phyloP scores from a whole-genome alignment of 2,329 filamentous ascomycete species.

The Hymenoscyphus repandus region DNA sequence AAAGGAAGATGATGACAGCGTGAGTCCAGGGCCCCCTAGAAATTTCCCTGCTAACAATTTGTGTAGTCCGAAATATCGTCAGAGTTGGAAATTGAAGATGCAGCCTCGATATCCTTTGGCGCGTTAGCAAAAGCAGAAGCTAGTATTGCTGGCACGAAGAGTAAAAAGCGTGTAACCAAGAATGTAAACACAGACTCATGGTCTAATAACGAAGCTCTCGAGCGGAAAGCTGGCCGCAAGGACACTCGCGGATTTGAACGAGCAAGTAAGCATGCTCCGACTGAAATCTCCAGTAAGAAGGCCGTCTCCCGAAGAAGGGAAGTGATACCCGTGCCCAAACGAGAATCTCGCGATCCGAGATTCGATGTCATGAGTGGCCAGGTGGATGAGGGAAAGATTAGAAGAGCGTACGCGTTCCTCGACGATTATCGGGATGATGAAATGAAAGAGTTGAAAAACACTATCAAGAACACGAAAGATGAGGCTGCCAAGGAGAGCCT shows the following conservation, averaged over 20 bases:
- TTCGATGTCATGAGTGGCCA: slow-evolving; percentile 65
- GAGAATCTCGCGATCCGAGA: slow-evolving; percentile 70
- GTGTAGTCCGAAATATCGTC: slow-evolving; percentile 5
- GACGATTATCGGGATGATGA: slow-evolving; percentile 82
- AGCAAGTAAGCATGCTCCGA: slow-evolving; percentile 82
- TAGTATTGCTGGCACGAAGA: slow-evolving; percentile 41
- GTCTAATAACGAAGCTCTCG: slow-evolving; percentile 37
- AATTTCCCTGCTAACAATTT: background rate
- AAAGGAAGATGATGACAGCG: slow-evolving; percentile 1
- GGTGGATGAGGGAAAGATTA: slow-evolving; percentile 53
- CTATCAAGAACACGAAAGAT: slow-evolving; percentile 66
- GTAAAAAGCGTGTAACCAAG: slow-evolving; percentile 31
- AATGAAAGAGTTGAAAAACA: slow-evolving; percentile 65
- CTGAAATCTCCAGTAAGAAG: slow-evolving; percentile 74
- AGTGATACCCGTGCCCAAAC: slow-evolving; percentile 59
- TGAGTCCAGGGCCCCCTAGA: background rate
- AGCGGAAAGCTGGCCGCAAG: slow-evolving; percentile 36
- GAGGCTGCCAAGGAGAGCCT: slow-evolving; percentile 61
- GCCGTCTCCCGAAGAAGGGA: slow-evolving; percentile 77
- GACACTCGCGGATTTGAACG: slow-evolving; percentile 41
- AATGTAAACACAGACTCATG: slow-evolving; percentile 31
- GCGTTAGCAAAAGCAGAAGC: slow-evolving; percentile 84
- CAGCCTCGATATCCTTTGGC: slow-evolving; percentile 73
- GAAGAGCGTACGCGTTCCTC: slow-evolving; percentile 79
- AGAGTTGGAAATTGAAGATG: slow-evolving; percentile 24